Base-by-base conservation (phyloP, 2,329 filamentous ascomycete genomes). In the Nakataea oryzae region DNA sequence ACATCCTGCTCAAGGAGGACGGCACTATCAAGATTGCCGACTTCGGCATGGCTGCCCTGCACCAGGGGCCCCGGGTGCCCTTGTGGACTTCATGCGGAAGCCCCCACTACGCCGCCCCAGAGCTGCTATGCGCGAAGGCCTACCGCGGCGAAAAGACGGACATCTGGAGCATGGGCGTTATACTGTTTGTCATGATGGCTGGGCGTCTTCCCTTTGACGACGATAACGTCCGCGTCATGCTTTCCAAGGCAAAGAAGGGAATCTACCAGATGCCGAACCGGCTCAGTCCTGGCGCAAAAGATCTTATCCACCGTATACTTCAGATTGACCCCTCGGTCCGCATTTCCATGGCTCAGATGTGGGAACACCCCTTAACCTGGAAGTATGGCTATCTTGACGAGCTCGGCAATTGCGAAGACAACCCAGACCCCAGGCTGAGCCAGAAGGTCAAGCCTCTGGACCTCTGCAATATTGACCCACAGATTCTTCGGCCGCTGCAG, bases 31-130 rank as follows among this genome's bases (percentile, higher is more conserved):
- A 97, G 75, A 87, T 99, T 68, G 93, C 93, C 60, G 95, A 99
- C 73, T 99, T 99, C 73, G 93, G 95, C 55, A 97, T 99, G 93
- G 95, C 95, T 57, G 93, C 93, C 3, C 80, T 97, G 55, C 85
- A 88, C 65, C 93, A 97, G 72, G 90, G 90, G 3, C 82, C 85
- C 28, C 88, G 86, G 11, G 87, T 91, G 66, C 87, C 87, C 70
- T 82, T 99, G 30, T 89, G 85, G 62, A 97, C 95, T 0, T 91
- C 93, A 5, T 99, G 95, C 69, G 95, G 95, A 26, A 97, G 95
- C 66, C 95, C 95, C 27, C 95, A 97, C 74, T 99, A 99, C 70
- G 93, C 93, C 24, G 93, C 95, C 0, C 95, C 95, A 0, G 95
- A 99, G 72, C 85, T 99, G 41, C 88, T 97, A 65, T 85, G 86